Evolutionary conservation across 2,329 filamentous ascomycete species (phyloP), one percentile per base, ranked within the genome.

Genomic region (Aureobasidium sp.): DNA sequence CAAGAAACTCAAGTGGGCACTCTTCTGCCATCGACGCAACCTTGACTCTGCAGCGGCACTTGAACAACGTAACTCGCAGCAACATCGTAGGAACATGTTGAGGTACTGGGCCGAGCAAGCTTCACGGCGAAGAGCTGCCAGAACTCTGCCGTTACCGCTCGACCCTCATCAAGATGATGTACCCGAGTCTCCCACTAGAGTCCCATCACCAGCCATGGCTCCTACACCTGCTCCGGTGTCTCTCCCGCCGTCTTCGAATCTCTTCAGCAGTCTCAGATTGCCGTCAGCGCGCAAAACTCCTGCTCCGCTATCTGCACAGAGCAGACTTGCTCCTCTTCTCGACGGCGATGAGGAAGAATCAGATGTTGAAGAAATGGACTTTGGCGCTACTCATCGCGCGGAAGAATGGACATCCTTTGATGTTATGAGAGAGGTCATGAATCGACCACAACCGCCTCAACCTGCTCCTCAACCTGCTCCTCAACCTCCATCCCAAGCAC

Each of bases 1-100:
- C 60, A 81, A 80, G 67, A 81, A 78, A 65, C 71, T 85, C n/a
- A 82, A 80, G 57, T 80, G 84, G 70, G 77, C 77, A 8, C 72
- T 81, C 2, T 85, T 85, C 70, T 81, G 82, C 42, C 71, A 81
- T 4, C 74, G 75, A 25, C 77, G 78, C 55, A 76, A 76, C 25
- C 69, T 74, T 10, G 77, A 83, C 60, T 82, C 76, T 42, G 81
- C 81, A 0, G 73, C 79, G 37, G 79, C 81, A 7, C 71, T 85
- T 64, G 73, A 75, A 53, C 74, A 78, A 19, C 73, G 82, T 19
- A 82, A 80, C 63, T 74, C 79, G 38, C 75, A 80, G 59, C 80
- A 80, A 63, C 83, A 84, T 67, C 71, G 78, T 29, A 75, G 79
- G 60, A 77, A 77, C 31, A 81, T 84, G 74, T 70, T 85, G 51